These are phyloP conservation scores for Candida insectorum DNA, from an alignment of 805 yeast species.

Conservation along the genomic window DNA sequence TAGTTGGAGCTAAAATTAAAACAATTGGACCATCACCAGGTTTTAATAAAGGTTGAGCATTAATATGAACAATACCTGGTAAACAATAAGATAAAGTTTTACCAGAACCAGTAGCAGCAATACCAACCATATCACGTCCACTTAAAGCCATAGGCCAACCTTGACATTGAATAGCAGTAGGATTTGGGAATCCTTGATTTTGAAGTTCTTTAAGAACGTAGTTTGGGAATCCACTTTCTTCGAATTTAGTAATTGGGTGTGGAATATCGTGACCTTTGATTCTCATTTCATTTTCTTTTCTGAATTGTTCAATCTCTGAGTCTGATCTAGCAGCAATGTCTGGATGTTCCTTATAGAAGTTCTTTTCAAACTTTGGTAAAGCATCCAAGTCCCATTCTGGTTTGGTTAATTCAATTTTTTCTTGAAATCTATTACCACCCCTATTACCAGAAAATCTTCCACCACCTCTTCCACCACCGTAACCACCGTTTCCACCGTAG, in stretches of 20 bases:
- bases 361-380: slow-evolving; percentile 89
- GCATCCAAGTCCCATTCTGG: slow-evolving; percentile 80
- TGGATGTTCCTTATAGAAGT: slow-evolving; percentile 87
- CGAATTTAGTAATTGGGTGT: slow-evolving; percentile 87
- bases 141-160: slow-evolving; percentile 99
- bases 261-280: slow-evolving; percentile 83
- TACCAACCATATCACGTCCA: slow-evolving; percentile 99
- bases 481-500: slow-evolving; percentile 29
- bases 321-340: slow-evolving; percentile 72
- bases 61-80: slow-evolving; percentile 96
- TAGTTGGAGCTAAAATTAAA: slow-evolving; percentile 93
- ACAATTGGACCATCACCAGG: slow-evolving; percentile 98
- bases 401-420: slow-evolving; percentile 49
- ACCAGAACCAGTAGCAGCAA: slow-evolving; percentile 99
- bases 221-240: slow-evolving; percentile 97
- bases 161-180: slow-evolving; percentile 97
- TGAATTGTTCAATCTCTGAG: slow-evolving; percentile 68
- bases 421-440: slow-evolving; percentile 36
- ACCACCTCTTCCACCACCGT: slow-evolving; percentile 37
- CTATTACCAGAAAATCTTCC: slow-evolving; percentile 26
- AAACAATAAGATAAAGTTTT: slow-evolving; percentile 95
- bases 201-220: slow-evolving; percentile 87
- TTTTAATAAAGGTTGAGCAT: slow-evolving; percentile 91
- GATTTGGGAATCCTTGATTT: slow-evolving; percentile 87
- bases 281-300: slow-evolving; percentile 84